phyloP scores from a whole-genome alignment of 306 rosid species.

The Pachyrhizus erosus region DNA sequence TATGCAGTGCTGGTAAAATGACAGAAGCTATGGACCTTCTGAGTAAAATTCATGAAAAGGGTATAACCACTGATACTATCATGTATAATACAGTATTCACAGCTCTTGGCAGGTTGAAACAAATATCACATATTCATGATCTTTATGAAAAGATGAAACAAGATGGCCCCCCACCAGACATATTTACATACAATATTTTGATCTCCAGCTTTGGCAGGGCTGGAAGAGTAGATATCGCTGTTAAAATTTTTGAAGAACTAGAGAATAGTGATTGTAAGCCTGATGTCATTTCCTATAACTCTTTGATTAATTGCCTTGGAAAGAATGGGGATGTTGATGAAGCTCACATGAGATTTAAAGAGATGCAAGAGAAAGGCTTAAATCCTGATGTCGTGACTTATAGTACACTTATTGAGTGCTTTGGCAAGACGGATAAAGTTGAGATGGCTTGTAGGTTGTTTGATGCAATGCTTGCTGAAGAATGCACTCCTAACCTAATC shows the following conservation, averaged over 20 bases:
- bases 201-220: slow-evolving; percentile 85
- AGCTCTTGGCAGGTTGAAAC: slow-evolving; percentile 77
- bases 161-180: slow-evolving; percentile 75
- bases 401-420: slow-evolving; percentile 93
- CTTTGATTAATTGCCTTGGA: slow-evolving; percentile 93
- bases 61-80: slow-evolving; percentile 67
- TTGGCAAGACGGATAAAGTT: slow-evolving; percentile 89
- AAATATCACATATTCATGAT: slow-evolving; percentile 69
- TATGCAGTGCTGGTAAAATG: slow-evolving; percentile 77
- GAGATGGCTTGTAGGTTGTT: slow-evolving; percentile 89
- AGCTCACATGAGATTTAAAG: slow-evolving; percentile 93
- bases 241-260: slow-evolving; percentile 76
- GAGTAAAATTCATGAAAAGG: slow-evolving; percentile 80
- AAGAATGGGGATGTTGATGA: slow-evolving; percentile 95
- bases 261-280: slow-evolving; percentile 75
- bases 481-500: slow-evolving; percentile 84
- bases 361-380: slow-evolving; percentile 90
- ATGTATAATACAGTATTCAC: slow-evolving; percentile 87
- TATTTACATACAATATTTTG: slow-evolving; percentile 88
- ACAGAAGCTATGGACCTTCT: slow-evolving; percentile 85
- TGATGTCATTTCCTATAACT: slow-evolving; percentile 80
- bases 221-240: slow-evolving; percentile 75
- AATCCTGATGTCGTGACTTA: slow-evolving; percentile 93
- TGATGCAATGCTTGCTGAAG: slow-evolving; percentile 77
- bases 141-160: slow-evolving; percentile 84